phyloP scores from a whole-genome alignment of 1,284 basidiomycete genomes.

The Ceratobasidium papillatum region DNA sequence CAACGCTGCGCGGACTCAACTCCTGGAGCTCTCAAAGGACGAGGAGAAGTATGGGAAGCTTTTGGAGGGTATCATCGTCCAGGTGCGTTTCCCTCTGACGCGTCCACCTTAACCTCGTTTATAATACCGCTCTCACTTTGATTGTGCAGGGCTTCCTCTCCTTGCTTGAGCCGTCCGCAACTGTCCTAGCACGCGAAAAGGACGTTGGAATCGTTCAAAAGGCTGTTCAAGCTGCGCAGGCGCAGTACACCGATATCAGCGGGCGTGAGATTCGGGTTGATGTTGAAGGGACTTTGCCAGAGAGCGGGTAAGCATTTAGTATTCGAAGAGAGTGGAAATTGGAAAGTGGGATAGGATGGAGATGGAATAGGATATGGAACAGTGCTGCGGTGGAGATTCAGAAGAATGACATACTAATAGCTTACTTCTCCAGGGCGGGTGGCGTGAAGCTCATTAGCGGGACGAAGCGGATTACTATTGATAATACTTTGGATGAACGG shows the following conservation, averaged over 20 bases:
- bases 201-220: constrained; percentile 66
- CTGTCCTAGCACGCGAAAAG: constrained; percentile 67
- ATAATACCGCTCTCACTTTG: constrained; percentile 42
- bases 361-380: neutral
- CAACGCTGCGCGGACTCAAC: constrained; percentile 71
- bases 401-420: neutral
- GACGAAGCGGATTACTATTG: constrained; percentile 79
- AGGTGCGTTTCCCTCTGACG: no score
- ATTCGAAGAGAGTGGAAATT: no score
- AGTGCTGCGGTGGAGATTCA: neutral
- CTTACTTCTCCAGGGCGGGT: constrained; percentile 69
- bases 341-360: neutral
- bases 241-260: constrained; percentile 76
- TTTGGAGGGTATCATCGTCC: constrained; percentile 81
- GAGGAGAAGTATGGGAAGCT: constrained; percentile 78
- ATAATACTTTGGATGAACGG: constrained; percentile 92
- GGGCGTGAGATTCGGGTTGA: constrained; percentile 71
- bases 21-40: constrained; percentile 72
- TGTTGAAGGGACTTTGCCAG: constrained; percentile 72
- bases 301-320: constrained; percentile 69
- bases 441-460: constrained; percentile 82
- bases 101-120: no score
- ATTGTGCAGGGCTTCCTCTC: constrained; percentile 59
- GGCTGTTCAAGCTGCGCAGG: constrained; percentile 70
- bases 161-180: constrained; percentile 75